Conservation (phyloP, 371 early-diverging fungal genomes). For the Syncephalastrum contaminatum region DNA sequence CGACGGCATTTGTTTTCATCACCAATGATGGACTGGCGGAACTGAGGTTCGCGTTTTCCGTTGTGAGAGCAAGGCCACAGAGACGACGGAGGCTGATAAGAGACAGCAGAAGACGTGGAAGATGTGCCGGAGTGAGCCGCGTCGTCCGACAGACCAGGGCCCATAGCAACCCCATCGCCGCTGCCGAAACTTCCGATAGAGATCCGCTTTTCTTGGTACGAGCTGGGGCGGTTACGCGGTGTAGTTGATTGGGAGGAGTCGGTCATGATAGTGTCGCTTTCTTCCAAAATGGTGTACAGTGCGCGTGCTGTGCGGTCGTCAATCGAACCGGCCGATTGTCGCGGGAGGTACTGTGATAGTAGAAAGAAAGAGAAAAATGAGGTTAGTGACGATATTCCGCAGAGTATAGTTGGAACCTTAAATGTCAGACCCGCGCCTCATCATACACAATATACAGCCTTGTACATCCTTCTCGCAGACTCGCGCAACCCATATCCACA, state of each 20-base stretch:
- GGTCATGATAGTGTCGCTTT: slow-evolving; percentile 36
- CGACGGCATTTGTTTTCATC: slow-evolving; percentile 35
- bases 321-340: slow-evolving; percentile 17
- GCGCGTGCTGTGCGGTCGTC: slow-evolving; percentile 17
- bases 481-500: too few species aligned
- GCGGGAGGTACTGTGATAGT: neutral
- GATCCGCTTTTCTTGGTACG: slow-evolving; percentile 8
- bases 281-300: slow-evolving; percentile 39
- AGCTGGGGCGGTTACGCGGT: neutral
- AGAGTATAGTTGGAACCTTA: too few species aligned
- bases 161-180: neutral
- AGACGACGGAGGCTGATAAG: slow-evolving; percentile 17
- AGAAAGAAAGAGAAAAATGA: slow-evolving; percentile 5
- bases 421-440: too few species aligned
- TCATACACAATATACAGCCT: too few species aligned
- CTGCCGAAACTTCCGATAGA: slow-evolving; percentile 8
- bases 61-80: slow-evolving; percentile 14
- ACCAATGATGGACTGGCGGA: slow-evolving; percentile 19
- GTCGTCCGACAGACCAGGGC: neutral
- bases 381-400: too few species aligned
- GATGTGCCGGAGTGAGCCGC: slow-evolving; percentile 11
- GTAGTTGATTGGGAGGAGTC: slow-evolving; percentile 15
- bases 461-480: too few species aligned
- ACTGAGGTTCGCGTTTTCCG: slow-evolving; percentile 18
- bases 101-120: slow-evolving; percentile 11